Percentiles rank a stretch among this genome's conserved stretches.
Evolutionary conservation across 352 stramenopile species (phyloP).

Genomic region (Phytophthora cactorum): DNA sequence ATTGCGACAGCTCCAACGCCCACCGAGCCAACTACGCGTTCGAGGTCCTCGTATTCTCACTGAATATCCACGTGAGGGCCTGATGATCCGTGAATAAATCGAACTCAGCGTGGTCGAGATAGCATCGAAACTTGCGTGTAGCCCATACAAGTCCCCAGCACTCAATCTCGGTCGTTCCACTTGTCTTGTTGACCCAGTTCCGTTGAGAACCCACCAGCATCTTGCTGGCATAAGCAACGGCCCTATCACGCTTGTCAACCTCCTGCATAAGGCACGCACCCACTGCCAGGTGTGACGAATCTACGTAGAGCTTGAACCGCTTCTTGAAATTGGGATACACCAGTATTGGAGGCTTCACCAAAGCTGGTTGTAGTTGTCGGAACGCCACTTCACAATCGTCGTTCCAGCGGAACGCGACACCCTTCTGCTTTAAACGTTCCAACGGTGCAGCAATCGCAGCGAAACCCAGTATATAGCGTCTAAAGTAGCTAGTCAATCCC

Average conservation of each 20-base stretch:
- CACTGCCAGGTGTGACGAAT: neutral
- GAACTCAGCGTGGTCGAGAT: neutral
- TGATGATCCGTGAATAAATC: neutral
- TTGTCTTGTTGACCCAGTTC: neutral
- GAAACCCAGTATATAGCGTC: too few relatives aligned
- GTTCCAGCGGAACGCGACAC: too few relatives aligned
- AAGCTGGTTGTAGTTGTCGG: too few relatives aligned
- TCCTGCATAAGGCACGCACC: neutral
- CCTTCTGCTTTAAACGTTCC: too few relatives aligned
- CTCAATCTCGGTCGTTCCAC: slow-evolving; percentile 1
- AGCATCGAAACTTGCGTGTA: neutral
- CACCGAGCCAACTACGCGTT: neutral
- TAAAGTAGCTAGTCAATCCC: too few relatives aligned
- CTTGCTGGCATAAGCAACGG: neutral
- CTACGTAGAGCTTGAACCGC: neutral
- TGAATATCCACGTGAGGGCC: neutral
- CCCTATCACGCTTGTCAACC: neutral
- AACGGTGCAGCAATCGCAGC: too few relatives aligned
- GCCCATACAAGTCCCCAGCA: slow-evolving; percentile 2
- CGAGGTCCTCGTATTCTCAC: neutral
- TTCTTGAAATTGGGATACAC: neutral
- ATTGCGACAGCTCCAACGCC: neutral
- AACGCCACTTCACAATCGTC: too few relatives aligned
- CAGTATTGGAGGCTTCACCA: neutral
- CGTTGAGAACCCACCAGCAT: neutral